Evolutionary conservation across 1,284 basidiomycete species (phyloP), one percentile per base, ranked within the genome.

Genomic region (Trichosporon coremiiforme): DNA sequence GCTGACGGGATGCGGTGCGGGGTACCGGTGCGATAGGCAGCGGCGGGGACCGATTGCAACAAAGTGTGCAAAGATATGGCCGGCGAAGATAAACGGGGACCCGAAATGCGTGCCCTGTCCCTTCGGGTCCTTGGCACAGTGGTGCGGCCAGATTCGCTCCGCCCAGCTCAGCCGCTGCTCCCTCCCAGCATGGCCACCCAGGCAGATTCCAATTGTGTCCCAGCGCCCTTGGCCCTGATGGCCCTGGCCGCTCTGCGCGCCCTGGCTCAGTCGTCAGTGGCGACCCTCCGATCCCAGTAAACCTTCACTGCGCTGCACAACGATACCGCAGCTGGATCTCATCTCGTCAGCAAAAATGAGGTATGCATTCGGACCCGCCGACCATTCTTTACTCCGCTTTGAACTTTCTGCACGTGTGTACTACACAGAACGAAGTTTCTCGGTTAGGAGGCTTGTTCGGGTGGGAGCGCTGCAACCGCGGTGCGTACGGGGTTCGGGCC

Each of bases 1-100:
- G 41, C 9, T 15, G 15, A n/a, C 10, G 45, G 45, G 20, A 47
- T 17, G 45, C 45, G 15, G 45, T 47, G 33, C 33, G 33, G 33
- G 33, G 33, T 35, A 35, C 33, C 38, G 47, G 20, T 50, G 50
- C 50, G 50, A 53, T 53, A 53, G 17, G 45, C 45, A n/a, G 50
- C 50, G n/a, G 50, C 50, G 50, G 50, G 20, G 50, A 53, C 50
- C 50, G 50, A 53, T 53, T 25, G 50, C 50, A 25, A 8, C 17
- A 4, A 9, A 4, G 17, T 4, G 10, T 41, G 38, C 38, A 41
- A 35, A 10, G 50, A 53, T 53, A 53, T 53, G 50, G 50, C 50
- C 50, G 50, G 50, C 12, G 45, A 47, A 53, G 50, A 53, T 53
- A 53, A 53, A 22, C 50, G 20, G 50, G 50, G 20, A 47, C 45